These are phyloP conservation scores for Orbilia oligospora DNA, from an alignment of 2,329 filamentous ascomycete species.

Conservation along the genomic window DNA sequence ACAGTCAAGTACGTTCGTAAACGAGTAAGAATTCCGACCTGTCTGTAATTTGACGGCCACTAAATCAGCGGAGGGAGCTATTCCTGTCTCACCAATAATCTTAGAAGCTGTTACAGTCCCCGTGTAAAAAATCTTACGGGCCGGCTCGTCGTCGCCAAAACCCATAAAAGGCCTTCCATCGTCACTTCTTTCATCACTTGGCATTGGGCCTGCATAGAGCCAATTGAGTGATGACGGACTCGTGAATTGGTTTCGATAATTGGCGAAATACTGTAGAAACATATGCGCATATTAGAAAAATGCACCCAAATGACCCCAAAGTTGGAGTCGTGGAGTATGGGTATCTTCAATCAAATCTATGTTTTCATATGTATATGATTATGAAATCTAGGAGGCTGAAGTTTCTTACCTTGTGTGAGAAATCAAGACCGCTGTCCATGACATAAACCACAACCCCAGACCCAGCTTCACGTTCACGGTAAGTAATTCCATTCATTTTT, in stretches of 20 bases:
- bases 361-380: too few species aligned
- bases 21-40: neutral
- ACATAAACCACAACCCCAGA: neutral
- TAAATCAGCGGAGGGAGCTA: neutral
- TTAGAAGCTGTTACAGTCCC: neutral
- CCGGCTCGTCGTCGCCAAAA: neutral
- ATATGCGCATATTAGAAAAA: neutral
- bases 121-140: neutral
- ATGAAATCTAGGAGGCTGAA: too few species aligned
- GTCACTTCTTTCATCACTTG: slow-evolving; percentile 17
- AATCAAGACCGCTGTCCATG: neutral
- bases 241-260: neutral
- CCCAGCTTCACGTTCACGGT: neutral
- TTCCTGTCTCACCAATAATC: neutral
- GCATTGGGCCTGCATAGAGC: slow-evolving; percentile 10
- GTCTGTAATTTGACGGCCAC: neutral
- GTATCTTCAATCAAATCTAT: too few species aligned
- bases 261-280: neutral
- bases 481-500: neutral
- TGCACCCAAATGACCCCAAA: too few species aligned
- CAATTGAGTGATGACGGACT: neutral
- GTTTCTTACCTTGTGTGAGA: neutral
- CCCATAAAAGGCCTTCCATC: neutral
- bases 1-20: neutral
- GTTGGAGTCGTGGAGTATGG: too few species aligned